Conservation (phyloP, 2,329 filamentous ascomycete genomes). For the Didymellaceae sp. region DNA sequence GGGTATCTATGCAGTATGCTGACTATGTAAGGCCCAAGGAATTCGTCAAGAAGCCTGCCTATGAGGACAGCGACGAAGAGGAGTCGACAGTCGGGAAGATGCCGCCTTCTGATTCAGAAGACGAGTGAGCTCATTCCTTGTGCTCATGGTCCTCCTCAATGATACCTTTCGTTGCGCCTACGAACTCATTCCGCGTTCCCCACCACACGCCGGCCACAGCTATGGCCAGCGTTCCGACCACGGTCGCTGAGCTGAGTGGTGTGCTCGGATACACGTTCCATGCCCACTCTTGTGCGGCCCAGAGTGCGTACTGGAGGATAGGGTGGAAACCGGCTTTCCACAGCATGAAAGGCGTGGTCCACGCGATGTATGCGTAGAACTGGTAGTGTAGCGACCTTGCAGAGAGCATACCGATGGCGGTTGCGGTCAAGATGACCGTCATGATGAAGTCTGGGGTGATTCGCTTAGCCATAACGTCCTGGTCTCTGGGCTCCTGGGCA, state of each 20-base stretch:
- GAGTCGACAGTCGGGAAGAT: slow-evolving; percentile 83
- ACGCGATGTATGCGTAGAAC: slow-evolving; percentile 90
- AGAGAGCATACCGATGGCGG: slow-evolving; percentile 81
- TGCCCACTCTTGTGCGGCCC: slow-evolving; percentile 84
- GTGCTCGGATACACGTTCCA: slow-evolving; percentile 96
- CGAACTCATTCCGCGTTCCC: slow-evolving; percentile 57
- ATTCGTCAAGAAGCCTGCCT: slow-evolving; percentile 69
- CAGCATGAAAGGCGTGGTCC: slow-evolving; percentile 85
- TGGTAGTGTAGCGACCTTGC: slow-evolving; percentile 92
- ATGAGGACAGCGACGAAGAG: slow-evolving; percentile 73
- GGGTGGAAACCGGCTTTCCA: slow-evolving; percentile 78
- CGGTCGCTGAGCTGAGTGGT: slow-evolving; percentile 66
- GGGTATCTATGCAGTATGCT: slow-evolving; percentile 6
- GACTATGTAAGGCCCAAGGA: slow-evolving; percentile 68
- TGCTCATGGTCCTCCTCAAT: slow-evolving; percentile 41
- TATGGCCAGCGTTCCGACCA: slow-evolving; percentile 72
- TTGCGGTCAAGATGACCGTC: slow-evolving; percentile 77
- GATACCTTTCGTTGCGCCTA: slow-evolving; percentile 42
- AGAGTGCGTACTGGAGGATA: slow-evolving; percentile 70
- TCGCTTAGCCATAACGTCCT: slow-evolving; percentile 62
- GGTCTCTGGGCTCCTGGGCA: slow-evolving; percentile 54
- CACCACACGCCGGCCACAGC: slow-evolving; percentile 70
- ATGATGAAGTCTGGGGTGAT: slow-evolving; percentile 76
- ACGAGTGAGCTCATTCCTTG: slow-evolving; percentile 53
- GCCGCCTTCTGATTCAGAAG: slow-evolving; percentile 81